Base-by-base conservation (phyloP, 495 filamentous ascomycete genomes). In the Penicillium lividum region DNA sequence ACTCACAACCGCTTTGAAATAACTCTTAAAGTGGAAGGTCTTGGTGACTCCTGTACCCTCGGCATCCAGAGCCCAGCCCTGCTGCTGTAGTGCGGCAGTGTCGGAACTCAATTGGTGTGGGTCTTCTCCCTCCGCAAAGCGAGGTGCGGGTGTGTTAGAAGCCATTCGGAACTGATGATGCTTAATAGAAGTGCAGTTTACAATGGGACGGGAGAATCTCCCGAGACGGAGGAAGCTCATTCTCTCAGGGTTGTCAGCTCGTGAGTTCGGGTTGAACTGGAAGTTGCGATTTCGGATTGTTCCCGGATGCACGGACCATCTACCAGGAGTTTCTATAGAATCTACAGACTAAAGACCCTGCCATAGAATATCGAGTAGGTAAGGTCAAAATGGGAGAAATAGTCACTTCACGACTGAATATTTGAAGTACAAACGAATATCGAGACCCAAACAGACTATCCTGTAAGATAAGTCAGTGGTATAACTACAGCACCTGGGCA, bases 1-100 rank as follows among this genome's bases (percentile, higher is more conserved):
- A 67, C 74, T 44, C 50, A 79, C 77, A 53, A 77, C 67, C 0
- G 73, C 73, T 62, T 77, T 80, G 50, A 77, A 77, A 55, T 80
- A 80, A 8, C 69, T 70, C 48, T 70, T 70, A 52, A 80, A 80
- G 67, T 74, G 70, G 59, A 72, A 80, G 16, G 75, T 78, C 60
- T 78, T 80, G n/a, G 64, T 68, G 2, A 80, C 51, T 6, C 73
- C 74, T 64, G 67, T 70, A 3, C 67, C 68, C 6, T 73, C 73
- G 29, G 63, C 64, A 56, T 77, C 75, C 33, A 76, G 59, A 9
- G 59, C 63, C 77, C 77, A 79, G 7, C 72, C 74, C 28, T 69
- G 58, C n/a, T 65, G 52, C 40, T 68, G 62, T 27, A 79, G 58
- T 7, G 59, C 47, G 28, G 67, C 47, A 29, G 73, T 59, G 31